Evolutionary conservation across 1,284 basidiomycete species (phyloP), one percentile per base, ranked within the genome.

Genomic region (Irpex sp.): DNA sequence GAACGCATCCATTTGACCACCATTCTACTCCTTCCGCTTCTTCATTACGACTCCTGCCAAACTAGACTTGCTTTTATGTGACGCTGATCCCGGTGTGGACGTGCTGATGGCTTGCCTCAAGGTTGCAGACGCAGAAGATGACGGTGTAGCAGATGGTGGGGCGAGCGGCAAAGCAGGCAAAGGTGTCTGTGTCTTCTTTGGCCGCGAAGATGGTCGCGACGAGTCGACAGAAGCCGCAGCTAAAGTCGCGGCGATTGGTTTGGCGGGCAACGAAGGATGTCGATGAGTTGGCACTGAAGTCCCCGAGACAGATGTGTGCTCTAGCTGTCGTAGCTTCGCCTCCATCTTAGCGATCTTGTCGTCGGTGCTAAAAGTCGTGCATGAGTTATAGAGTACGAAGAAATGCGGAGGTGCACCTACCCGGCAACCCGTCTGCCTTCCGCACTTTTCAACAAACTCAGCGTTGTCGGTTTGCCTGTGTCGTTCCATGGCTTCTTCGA

Each of bases 331-430:
- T 19, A 98, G 80, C 75, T 98, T 98, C 4, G 96, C 96, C 75
- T 98, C 97, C 83, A 98, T 91, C 65, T 91, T 87, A 1, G 95
- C 94, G 68, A 98, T 98, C 77, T 97, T 97, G 66, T 89, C 88
- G 57, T 86, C 81, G 1, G 93, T 95, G 61, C 93, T 95, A 68
- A 43, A 63, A 11, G 21, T 26, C 26, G 26, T 26, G 8, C 3
- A 9, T 8, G 21, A 13, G 33, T 31, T 26, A 33, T 26, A 9
- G 6, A 13, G 21, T 15, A 11, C 2, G 9, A 7, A 17, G 11
- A 8, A 33, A 35, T 26, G 11, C 3, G 6, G 7, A 33, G 9
- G n/a, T 53, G 4, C n/a, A 78, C 85, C 69, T 67, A 94, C 93
- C 85, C 86, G 67, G 84, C 80, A 37, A 80, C 75, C 61, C 80